These are phyloP conservation scores for Chlorella sp. DNA, from an alignment of 139 green algal genomes.

Conservation along the genomic window DNA sequence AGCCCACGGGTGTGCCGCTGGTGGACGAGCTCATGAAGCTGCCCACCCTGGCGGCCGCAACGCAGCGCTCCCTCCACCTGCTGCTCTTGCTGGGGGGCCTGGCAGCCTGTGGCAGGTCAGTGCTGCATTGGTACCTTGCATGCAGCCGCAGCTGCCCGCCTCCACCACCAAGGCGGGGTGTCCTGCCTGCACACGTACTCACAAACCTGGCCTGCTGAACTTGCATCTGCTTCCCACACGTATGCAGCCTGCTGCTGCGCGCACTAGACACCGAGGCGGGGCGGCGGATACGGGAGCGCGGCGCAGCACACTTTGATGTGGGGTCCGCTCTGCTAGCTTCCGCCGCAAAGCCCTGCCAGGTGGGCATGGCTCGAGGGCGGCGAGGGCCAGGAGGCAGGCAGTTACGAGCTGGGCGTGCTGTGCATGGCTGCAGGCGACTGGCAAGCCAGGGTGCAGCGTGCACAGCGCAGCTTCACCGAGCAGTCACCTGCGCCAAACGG, in stretches of 20 bases:
- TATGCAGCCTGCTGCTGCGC: not conserved
- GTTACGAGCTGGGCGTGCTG: too few species aligned
- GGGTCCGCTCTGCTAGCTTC: not conserved
- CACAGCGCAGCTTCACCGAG: too few species aligned
- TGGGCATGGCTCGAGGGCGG: too few species aligned
- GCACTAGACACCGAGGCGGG: not conserved
- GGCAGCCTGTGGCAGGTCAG: not conserved
- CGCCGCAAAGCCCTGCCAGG: not conserved
- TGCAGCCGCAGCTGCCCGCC: too few species aligned
- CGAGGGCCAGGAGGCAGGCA: too few species aligned
- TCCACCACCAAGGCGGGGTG: too few species aligned
- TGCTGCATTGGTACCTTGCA: too few species aligned
- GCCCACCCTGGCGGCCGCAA: not conserved
- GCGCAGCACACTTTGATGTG: not conserved
- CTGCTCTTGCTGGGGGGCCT: not conserved
- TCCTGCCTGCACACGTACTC: too few species aligned
- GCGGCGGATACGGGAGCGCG: not conserved
- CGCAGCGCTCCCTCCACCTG: not conserved
- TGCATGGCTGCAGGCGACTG: not conserved
- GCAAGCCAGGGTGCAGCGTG: too few species aligned
- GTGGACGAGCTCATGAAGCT: conserved; percentile 27
- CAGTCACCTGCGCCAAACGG: too few species aligned
- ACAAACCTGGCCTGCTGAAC: too few species aligned
- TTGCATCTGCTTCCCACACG: not conserved
- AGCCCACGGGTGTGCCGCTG: conserved; percentile 21